phyloP scores from a whole-genome alignment of 2,329 filamentous ascomycete genomes.

The Simplicillium aogashimaense region DNA sequence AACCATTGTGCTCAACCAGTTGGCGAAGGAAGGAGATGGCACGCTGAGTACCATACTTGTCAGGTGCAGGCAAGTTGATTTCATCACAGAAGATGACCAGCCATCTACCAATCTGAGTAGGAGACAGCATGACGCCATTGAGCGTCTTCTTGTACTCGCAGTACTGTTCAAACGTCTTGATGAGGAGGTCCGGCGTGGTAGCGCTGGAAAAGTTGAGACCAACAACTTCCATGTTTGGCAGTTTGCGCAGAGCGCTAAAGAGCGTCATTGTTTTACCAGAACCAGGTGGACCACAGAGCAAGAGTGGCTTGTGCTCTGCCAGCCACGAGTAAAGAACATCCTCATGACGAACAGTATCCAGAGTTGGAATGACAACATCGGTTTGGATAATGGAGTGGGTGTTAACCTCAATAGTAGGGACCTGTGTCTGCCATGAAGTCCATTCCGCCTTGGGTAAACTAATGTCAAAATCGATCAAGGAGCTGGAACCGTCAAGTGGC shows the following conservation, averaged over 20 bases:
- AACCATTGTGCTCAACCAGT: conserved; percentile 96
- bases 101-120: conserved; percentile 95
- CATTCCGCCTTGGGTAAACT: conserved; percentile 79
- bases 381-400: conserved; percentile 97
- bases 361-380: conserved; percentile 93
- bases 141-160: conserved; percentile 99
- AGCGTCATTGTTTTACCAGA: conserved; percentile 99
- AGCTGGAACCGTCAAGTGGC: conserved; percentile 64
- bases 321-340: conserved; percentile 99
- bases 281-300: conserved; percentile 93
- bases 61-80: conserved; percentile 95
- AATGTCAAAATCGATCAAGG: conserved; percentile 93
- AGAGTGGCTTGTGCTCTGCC: conserved; percentile 91
- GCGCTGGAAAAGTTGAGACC: conserved; percentile 99
- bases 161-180: conserved; percentile 99
- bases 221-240: conserved; percentile 98
- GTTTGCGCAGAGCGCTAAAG: conserved; percentile 91
- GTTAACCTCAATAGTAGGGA: conserved; percentile 91
- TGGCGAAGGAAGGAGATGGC: conserved; percentile 97
- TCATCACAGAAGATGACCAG: conserved; percentile 98
- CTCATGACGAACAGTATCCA: conserved; percentile 95
- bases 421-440: conserved; percentile 88
- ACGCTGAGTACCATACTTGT: conserved; percentile 94
- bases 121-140: conserved; percentile 90
- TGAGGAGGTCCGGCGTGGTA: conserved; percentile 91